These are phyloP conservation scores for Cyberlindnera lachancei DNA, from an alignment of 805 yeast genomes.

Conservation along the genomic window DNA sequence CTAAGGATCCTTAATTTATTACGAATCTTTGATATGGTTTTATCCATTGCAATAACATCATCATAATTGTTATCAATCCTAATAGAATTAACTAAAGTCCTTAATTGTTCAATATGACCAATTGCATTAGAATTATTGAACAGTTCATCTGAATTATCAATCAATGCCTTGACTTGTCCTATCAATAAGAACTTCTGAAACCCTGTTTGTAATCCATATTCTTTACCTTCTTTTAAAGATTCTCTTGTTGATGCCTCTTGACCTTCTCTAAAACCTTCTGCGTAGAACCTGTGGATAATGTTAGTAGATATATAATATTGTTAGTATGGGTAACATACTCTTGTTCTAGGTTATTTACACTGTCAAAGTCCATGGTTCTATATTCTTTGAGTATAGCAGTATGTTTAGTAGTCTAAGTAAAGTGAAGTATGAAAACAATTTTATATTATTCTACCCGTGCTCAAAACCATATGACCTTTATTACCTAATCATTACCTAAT, in stretches of 20 bases:
- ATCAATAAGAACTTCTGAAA: conserved; percentile 61
- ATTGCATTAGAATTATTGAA: not conserved
- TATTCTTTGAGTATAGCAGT: not conserved
- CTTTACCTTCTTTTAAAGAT: conserved; percentile 71
- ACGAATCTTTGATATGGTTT: conserved; percentile 42
- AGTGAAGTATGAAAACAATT: too few relatives aligned
- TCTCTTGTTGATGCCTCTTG: conserved; percentile 47
- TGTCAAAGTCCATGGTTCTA: conserved; percentile 37
- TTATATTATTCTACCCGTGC: too few relatives aligned
- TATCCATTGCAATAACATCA: conserved; percentile 50
- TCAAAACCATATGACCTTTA: too few relatives aligned
- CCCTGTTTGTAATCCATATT: conserved; percentile 75
- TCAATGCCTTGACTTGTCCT: conserved; percentile 58
- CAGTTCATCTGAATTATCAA: conserved; percentile 16
- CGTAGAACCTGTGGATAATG: conserved; percentile 36
- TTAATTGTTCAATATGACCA: conserved; percentile 22
- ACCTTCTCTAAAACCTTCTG: conserved; percentile 70
- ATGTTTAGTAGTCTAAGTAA: too few relatives aligned
- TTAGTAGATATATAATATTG: too few relatives aligned
- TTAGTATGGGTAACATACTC: conserved; percentile 25
- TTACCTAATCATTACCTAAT: too few relatives aligned
- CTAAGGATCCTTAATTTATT: conserved; percentile 54
- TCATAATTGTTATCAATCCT: conserved; percentile 42
- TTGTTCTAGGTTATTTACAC: conserved; percentile 52
- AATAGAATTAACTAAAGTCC: conserved; percentile 24